Evolutionary conservation across 2,329 filamentous ascomycete genomes (phyloP).

Genomic region (Colletotrichum magnum): DNA sequence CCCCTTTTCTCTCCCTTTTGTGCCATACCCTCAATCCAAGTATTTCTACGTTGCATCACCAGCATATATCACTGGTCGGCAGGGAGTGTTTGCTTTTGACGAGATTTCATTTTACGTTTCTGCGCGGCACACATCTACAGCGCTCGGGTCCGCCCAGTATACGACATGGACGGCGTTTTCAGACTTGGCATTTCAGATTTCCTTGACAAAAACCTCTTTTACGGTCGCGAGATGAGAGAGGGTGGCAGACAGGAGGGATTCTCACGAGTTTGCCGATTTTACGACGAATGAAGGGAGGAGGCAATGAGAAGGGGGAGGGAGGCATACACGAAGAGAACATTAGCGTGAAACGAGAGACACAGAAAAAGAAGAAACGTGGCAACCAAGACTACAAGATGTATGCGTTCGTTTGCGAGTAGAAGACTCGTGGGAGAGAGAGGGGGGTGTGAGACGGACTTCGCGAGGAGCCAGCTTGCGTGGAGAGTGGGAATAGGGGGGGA

Average conservation of each 20-base stretch:
- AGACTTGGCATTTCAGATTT: conserved; percentile 17
- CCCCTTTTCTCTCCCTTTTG: conserved; percentile 33
- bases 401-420: too few species aligned
- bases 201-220: not conserved
- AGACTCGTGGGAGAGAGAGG: too few species aligned
- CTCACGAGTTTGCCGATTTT: not conserved
- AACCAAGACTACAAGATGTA: too few species aligned
- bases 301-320: too few species aligned
- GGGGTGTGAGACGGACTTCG: too few species aligned
- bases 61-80: conserved; percentile 32
- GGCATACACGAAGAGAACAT: not conserved
- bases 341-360: not conserved
- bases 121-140: conserved; percentile 8
- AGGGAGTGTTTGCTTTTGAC: conserved; percentile 20
- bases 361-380: too few species aligned
- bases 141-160: conserved; percentile 21
- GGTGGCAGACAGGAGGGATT: not conserved
- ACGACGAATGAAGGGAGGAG: too few species aligned
- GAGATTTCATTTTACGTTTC: not conserved
- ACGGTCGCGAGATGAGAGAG: not conserved
- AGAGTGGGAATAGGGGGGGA: too few species aligned
- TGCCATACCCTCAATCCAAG: conserved; percentile 40
- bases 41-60: conserved; percentile 39
- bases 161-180: conserved; percentile 5
- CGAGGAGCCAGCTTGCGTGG: too few species aligned